Conservation (phyloP, 169 alveolate genomes). For the Eimeria necatrix region DNA sequence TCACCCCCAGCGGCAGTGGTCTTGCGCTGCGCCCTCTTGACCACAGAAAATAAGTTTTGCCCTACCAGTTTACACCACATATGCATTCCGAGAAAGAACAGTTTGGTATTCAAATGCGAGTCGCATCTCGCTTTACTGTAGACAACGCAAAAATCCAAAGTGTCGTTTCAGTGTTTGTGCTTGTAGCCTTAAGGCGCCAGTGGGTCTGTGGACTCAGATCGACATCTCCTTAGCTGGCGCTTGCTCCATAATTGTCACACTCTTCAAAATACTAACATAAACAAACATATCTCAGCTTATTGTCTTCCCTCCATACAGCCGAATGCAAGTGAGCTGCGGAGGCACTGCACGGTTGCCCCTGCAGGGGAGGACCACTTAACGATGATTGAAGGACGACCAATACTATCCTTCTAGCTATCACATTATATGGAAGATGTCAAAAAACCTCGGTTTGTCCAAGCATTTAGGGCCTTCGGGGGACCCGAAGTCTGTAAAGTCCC, state of each 20-base stretch:
- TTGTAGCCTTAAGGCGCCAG: not conserved
- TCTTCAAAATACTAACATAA: not conserved
- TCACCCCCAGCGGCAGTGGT: constrained; percentile 54
- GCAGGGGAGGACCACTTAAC: not conserved
- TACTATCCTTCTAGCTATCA: not conserved
- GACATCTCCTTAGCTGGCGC: not conserved
- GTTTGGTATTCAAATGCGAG: not conserved
- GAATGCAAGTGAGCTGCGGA: not conserved
- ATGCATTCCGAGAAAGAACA: not conserved
- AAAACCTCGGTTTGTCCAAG: not conserved
- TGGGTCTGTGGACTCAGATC: not conserved
- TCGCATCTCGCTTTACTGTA: not conserved
- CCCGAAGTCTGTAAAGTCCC: not conserved
- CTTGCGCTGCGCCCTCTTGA: not conserved
- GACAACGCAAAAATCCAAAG: not conserved
- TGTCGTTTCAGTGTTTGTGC: not conserved
- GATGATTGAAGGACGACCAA: not conserved
- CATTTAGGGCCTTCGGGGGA: constrained; percentile 5
- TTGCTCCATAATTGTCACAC: not conserved
- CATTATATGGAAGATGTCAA: not conserved
- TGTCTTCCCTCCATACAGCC: not conserved
- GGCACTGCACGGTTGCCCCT: not conserved
- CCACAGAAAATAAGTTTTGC: not conserved
- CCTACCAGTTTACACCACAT: not conserved
- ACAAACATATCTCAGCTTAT: too few species aligned